These are phyloP conservation scores for Scutellaria baicalensis DNA, from an alignment of 257 asterid species.

Conservation along the genomic window DNA sequence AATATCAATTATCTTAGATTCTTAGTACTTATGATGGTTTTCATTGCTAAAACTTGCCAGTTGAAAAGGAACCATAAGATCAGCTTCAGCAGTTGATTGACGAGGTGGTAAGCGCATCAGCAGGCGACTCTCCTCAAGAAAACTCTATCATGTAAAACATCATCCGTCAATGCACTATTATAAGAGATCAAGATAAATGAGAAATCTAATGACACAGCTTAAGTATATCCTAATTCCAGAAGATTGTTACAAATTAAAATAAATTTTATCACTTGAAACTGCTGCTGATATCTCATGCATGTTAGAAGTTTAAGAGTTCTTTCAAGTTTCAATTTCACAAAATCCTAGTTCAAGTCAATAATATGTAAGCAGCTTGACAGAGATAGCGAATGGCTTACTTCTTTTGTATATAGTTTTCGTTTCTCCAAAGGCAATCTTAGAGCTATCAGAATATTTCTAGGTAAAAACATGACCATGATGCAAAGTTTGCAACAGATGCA, in stretches of 20 bases:
- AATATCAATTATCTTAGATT: constrained; percentile 2
- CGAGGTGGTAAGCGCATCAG: constrained; percentile 99
- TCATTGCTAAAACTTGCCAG: constrained; percentile 41
- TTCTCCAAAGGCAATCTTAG: background rate
- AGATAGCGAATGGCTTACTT: constrained; percentile 1
- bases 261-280: background rate
- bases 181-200: constrained; percentile 1
- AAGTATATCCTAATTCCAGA: background rate
- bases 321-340: background rate
- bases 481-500: background rate
- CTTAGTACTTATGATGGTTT: constrained; percentile 1
- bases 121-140: constrained; percentile 96
- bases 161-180: constrained; percentile 14
- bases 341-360: background rate
- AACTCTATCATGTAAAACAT: constrained; percentile 52
- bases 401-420: background rate
- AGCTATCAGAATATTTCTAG: background rate
- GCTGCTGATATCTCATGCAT: background rate
- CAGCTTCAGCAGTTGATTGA: constrained; percentile 97
- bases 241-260: background rate
- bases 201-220: background rate
- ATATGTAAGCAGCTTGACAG: constrained; percentile 6
- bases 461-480: background rate
- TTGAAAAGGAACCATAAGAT: constrained; percentile 96
- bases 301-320: background rate